A percentile compares a stretch with the other conserved stretches of the same genome.
Evolutionary conservation across 805 yeast species (phyloP).

Genomic region (Middelhovenomyces tepae): DNA sequence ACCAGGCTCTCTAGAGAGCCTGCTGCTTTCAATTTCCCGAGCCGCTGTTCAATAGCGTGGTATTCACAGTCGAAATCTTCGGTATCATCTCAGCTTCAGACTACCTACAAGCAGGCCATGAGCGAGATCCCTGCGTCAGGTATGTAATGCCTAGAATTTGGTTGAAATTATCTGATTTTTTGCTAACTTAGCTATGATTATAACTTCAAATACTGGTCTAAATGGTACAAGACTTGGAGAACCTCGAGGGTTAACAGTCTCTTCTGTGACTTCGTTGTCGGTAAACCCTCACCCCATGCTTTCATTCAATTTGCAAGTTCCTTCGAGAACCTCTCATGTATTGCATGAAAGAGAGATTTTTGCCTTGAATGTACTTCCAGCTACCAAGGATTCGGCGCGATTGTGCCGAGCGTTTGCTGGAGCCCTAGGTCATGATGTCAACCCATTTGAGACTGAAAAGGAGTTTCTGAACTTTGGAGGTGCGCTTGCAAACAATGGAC

Average conservation of each 20-base stretch:
- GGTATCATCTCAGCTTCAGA: not conserved
- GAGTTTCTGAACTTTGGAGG: constrained; percentile 18
- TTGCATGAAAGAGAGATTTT: constrained; percentile 50
- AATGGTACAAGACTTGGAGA: constrained; percentile 28
- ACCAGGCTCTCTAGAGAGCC: constrained; percentile 2
- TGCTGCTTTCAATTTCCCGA: too few species aligned
- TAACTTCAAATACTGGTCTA: constrained; percentile 39
- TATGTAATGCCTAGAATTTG: too few species aligned
- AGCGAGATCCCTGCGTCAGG: constrained; percentile 40
- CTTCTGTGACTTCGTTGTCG: constrained; percentile 78
- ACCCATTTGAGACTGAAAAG: constrained; percentile 24
- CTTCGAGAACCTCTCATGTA: constrained; percentile 67
- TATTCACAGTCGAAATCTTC: too few species aligned
- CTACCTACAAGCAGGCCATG: constrained; percentile 33
- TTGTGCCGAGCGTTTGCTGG: constrained; percentile 63
- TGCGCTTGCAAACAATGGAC: too few species aligned
- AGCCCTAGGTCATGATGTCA: constrained; percentile 32
- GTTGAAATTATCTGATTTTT: too few species aligned
- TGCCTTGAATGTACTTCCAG: constrained; percentile 71
- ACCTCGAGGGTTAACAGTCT: constrained; percentile 64
- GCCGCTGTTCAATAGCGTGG: too few species aligned
- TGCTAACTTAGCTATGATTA: constrained; percentile 53
- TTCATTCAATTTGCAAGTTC: constrained; percentile 80
- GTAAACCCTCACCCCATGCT: constrained; percentile 68
- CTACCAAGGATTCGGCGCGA: constrained; percentile 43